phyloP scores from a whole-genome alignment of 257 asterid species.

The Solanum appendiculatum region DNA sequence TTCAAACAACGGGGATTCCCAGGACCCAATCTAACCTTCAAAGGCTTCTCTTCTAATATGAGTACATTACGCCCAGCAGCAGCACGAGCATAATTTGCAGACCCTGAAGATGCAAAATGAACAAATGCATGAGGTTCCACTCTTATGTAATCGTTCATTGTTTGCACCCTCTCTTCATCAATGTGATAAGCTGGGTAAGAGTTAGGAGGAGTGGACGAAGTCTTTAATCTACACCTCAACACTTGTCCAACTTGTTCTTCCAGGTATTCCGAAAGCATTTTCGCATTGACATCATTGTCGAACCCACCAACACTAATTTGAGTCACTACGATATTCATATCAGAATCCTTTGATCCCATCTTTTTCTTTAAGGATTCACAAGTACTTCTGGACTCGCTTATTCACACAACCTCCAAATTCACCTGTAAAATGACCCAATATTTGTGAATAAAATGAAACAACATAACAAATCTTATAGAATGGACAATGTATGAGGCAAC shows the following conservation, averaged over 20 bases:
- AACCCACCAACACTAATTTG: conserved; percentile 87
- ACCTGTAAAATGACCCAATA: not conserved
- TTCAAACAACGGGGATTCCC: conserved; percentile 53
- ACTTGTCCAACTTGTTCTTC: conserved; percentile 57
- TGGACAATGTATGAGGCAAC: not conserved
- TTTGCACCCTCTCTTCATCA: conserved; percentile 21
- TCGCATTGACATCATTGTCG: conserved; percentile 44
- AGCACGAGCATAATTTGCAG: conserved; percentile 40
- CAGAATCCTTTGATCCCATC: conserved; percentile 44
- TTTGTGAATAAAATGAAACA: not conserved
- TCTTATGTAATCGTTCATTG: conserved; percentile 33
- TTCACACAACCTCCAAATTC: not conserved
- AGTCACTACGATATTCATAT: conserved; percentile 36
- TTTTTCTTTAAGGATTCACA: not conserved
- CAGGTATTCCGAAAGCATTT: conserved; percentile 45
- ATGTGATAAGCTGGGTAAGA: conserved; percentile 50
- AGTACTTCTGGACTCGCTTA: not conserved
- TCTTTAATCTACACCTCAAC: conserved; percentile 85
- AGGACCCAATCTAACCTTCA: conserved; percentile 70
- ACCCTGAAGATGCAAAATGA: conserved; percentile 56
- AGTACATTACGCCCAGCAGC: conserved; percentile 53
- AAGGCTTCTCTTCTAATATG: conserved; percentile 15
- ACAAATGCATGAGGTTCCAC: conserved; percentile 81
- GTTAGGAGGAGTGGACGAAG: conserved; percentile 76
- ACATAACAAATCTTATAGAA: not conserved